Percentiles rank a stretch among this genome's conserved stretches.
These are phyloP conservation scores for Spiromastix sp. DNA, from an alignment of 2,329 filamentous ascomycete genomes.

Conservation along the genomic window DNA sequence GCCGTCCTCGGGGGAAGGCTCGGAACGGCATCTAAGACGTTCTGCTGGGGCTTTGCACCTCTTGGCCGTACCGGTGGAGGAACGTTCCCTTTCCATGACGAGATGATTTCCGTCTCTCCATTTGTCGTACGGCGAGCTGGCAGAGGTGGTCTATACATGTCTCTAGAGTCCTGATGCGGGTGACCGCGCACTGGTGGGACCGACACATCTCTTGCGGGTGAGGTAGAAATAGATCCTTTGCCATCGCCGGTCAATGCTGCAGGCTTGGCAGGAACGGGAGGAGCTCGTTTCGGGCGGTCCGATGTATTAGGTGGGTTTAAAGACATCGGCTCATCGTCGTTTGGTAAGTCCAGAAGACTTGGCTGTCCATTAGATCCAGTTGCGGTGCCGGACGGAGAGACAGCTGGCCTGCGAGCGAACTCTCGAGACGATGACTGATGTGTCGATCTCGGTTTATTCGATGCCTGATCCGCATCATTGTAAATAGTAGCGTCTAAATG, in stretches of 20 bases:
- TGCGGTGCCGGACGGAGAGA: too few relatives aligned
- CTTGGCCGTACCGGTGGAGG: slow-evolving; percentile 4
- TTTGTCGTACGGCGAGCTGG: background rate
- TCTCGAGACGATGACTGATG: background rate
- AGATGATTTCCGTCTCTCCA: background rate
- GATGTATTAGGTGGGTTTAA: background rate
- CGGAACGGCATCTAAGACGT: background rate
- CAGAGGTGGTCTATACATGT: background rate
- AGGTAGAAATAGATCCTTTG: background rate
- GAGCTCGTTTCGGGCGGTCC: slow-evolving; percentile 3
- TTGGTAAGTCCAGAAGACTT: slow-evolving; percentile 1
- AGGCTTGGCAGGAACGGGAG: slow-evolving; percentile 6
- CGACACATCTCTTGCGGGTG: background rate
- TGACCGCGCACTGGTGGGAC: background rate
- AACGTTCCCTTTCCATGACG: background rate
- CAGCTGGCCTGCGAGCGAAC: too few relatives aligned
- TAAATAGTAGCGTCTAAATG: slow-evolving; percentile 6
- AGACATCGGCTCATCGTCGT: background rate
- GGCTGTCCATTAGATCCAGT: too few relatives aligned
- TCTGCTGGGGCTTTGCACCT: slow-evolving; percentile 1
- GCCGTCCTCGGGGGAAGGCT: background rate
- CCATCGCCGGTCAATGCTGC: slow-evolving; percentile 5
- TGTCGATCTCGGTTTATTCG: slow-evolving; percentile 1
- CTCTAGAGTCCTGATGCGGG: background rate
- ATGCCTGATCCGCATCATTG: slow-evolving; percentile 9